Conservation (phyloP, 306 rosid genomes). For the Dryas alaskensis region DNA sequence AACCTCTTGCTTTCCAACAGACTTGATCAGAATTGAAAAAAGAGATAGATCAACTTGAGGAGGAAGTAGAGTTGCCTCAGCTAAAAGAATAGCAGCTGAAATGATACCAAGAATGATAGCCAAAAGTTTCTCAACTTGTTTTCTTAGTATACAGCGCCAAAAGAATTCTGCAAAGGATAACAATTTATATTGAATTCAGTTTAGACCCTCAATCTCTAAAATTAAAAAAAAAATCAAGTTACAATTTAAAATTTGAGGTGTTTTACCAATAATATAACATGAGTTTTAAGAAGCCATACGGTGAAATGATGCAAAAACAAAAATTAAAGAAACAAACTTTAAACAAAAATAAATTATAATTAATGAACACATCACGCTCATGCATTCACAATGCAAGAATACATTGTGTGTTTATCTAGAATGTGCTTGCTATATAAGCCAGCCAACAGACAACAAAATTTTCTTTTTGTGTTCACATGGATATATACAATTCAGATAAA, state of each 20-base stretch:
- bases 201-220: not conserved
- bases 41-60: conserved; percentile 86
- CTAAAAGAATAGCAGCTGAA: conserved; percentile 90
- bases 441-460: not conserved
- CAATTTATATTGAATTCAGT: conserved; percentile 15
- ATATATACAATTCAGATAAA: not conserved
- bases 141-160: conserved; percentile 85
- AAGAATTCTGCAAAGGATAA: conserved; percentile 65
- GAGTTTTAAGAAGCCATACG: not conserved
- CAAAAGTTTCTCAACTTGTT: conserved; percentile 75
- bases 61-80: conserved; percentile 92
- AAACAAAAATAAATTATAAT: not conserved
- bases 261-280: not conserved
- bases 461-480: not conserved
- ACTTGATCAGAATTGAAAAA: conserved; percentile 80
- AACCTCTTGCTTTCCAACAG: conserved; percentile 72
- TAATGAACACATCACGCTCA: not conserved
- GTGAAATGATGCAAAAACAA: not conserved
- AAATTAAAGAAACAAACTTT: not conserved
- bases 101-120: conserved; percentile 74
- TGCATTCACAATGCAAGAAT: not conserved
- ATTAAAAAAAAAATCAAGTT: not conserved
- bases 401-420: not conserved
- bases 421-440: not conserved
- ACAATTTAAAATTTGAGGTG: not conserved